phyloP scores from a whole-genome alignment of 768 basidiomycete species.

The Kockovaella imperatae region DNA sequence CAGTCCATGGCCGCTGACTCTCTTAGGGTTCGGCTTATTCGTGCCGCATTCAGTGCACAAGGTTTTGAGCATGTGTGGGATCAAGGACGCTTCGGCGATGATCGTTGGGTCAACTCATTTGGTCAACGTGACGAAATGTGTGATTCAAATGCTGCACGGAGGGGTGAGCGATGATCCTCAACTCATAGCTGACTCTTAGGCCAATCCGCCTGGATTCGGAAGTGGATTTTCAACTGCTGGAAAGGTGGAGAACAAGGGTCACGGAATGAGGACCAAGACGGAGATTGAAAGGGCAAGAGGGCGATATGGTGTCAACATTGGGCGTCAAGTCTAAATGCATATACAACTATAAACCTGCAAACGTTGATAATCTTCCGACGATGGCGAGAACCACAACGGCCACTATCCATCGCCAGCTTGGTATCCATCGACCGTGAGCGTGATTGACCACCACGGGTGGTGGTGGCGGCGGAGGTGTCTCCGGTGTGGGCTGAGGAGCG shows the following conservation, averaged over 20 bases:
- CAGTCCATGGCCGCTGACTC: slow-evolving; percentile 26
- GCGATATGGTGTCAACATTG: slow-evolving; percentile 59
- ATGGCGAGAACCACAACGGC: slow-evolving; percentile 35
- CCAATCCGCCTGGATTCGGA: slow-evolving; percentile 53
- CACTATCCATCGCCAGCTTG: slow-evolving; percentile 35
- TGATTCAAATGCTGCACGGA: slow-evolving; percentile 72
- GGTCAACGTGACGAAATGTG: slow-evolving; percentile 76
- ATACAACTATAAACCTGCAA: slow-evolving; percentile 7
- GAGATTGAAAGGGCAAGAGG: slow-evolving; percentile 78
- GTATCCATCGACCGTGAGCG: slow-evolving; percentile 19
- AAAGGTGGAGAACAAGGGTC: slow-evolving; percentile 64
- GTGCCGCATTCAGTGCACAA: slow-evolving; percentile 80
- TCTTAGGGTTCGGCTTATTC: slow-evolving; percentile 82
- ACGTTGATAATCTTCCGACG: slow-evolving; percentile 33
- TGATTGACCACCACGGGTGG: not conserved
- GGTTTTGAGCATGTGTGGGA: slow-evolving; percentile 84
- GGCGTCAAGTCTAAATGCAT: slow-evolving; percentile 30
- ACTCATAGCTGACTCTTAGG: slow-evolving; percentile 8
- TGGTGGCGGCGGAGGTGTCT: not conserved
- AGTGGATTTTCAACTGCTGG: slow-evolving; percentile 62
- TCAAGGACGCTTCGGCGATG: slow-evolving; percentile 90
- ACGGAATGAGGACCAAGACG: slow-evolving; percentile 58
- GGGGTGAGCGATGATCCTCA: slow-evolving; percentile 56
- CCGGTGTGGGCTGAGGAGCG: not conserved
- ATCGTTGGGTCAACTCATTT: slow-evolving; percentile 88